These are phyloP conservation scores for Cucumis hystrix DNA, from an alignment of 306 rosid species.

Conservation along the genomic window DNA sequence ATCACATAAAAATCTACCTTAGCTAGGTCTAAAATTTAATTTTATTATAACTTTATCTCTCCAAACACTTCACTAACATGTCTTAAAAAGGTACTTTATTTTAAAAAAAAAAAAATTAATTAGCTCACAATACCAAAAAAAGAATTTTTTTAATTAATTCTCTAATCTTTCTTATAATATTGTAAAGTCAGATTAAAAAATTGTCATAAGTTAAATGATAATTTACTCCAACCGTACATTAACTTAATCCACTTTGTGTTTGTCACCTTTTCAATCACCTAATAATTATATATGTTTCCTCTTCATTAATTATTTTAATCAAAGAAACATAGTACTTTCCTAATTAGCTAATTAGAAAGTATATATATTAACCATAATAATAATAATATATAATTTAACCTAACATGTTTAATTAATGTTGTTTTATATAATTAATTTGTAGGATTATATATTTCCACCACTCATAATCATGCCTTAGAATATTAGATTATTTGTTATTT, in stretches of 20 bases:
- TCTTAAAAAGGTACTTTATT: not conserved
- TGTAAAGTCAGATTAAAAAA: not conserved
- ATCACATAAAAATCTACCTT: not conserved
- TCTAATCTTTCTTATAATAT: not conserved
- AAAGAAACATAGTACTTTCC: conserved; percentile 1
- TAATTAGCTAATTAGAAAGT: not conserved
- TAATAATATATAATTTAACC: not conserved
- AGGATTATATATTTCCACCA: not conserved
- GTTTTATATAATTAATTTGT: not conserved
- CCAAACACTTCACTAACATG: not conserved
- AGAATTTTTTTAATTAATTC: not conserved
- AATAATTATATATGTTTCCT: not conserved
- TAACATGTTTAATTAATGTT: not conserved
- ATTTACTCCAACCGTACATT: conserved; percentile 1
- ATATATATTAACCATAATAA: not conserved
- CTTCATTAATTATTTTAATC: not conserved
- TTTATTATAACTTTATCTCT: conserved; percentile 2
- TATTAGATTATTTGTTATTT: not conserved
- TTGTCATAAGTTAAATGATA: not conserved
- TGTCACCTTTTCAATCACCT: conserved; percentile 2
- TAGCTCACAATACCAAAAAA: not conserved
- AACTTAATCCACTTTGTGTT: conserved; percentile 6
- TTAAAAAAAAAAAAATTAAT: not conserved
- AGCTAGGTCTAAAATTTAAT: not conserved
- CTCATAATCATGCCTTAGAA: not conserved